Evolutionary conservation across 352 stramenopile species (phyloP), one percentile per base, ranked within the genome.

Genomic region (Globisporangium polare): DNA sequence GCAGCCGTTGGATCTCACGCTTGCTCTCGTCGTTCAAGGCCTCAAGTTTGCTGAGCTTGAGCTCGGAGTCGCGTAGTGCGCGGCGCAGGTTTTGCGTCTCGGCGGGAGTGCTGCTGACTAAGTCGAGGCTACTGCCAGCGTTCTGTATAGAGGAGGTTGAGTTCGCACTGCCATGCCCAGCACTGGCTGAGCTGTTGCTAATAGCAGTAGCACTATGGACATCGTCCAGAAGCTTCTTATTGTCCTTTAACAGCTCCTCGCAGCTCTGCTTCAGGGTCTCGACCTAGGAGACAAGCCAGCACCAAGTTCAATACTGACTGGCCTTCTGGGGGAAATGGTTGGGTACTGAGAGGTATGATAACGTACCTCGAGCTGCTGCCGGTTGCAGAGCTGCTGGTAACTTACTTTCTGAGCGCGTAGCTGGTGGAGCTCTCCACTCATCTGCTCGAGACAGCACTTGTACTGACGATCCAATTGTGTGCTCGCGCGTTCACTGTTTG

Each of bases 41-140:
- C 55, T 82, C 72, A 13, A 78, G 69, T 27, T 75, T 77, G 33
- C 69, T 72, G 35, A 79, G 53, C 57, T 86, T 75, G 50, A 58
- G 46, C 27, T 89, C 78, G 45, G 80, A 85, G 39, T 90, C 77
- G 7, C 77, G 71, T 2, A 90, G 51, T 3, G 77, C 74, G 26
- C 80, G 74, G 5, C 72, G 70, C 12, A 89, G 64, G 9, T 67
- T 86, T 50, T 86, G 72, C 20, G 81, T 77, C 46, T 88, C 78
- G 3, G 70, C 75, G 8, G 75, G 77, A 0, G 54, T 68, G 41
- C 13, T 41, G 7, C 35, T 54, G 2, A 4, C 35, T 20, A 35
- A 22, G 9, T 26, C 60, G 15, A 1, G 52, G 49, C 27, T 51
- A 31, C 10, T 35, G 24, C 13, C 12, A n/a, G 22, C 45, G 18